Evolutionary conservation across 139 green algal genomes (phyloP).

Genomic region (Coccomyxa sp.): DNA sequence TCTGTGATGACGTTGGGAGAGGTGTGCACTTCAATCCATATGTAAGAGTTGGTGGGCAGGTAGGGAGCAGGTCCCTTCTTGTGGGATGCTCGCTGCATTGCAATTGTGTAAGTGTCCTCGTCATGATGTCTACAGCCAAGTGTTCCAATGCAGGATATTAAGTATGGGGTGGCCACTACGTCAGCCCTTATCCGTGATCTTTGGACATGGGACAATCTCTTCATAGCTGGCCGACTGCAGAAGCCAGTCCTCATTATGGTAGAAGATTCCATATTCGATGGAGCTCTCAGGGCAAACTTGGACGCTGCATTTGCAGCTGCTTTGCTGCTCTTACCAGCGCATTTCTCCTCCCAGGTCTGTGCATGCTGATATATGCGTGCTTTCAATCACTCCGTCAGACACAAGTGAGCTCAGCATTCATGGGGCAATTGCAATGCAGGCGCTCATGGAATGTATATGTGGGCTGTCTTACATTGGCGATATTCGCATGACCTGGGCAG

Average conservation of each 20-base stretch:
- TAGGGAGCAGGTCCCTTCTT: no score
- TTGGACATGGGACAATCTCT: conserved; percentile 66
- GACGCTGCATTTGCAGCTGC: conserved; percentile 49
- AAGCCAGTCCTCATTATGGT: conserved; percentile 69
- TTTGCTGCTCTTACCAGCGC: conserved; percentile 66
- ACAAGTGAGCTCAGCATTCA: background rate
- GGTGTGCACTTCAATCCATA: conserved; percentile 82
- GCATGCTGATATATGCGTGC: background rate
- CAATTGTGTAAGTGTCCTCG: background rate
- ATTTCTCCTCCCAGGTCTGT: conserved; percentile 48
- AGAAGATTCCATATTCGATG: conserved; percentile 6
- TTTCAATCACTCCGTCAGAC: background rate
- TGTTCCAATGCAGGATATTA: conserved; percentile 51
- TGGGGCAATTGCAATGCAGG: conserved; percentile 22
- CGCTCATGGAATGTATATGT: conserved; percentile 63
- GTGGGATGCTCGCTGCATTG: no score
- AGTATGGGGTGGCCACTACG: conserved; percentile 79
- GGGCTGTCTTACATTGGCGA: conserved; percentile 83
- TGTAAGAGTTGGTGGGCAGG: background rate
- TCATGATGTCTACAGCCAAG: background rate
- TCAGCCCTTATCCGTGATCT: conserved; percentile 57
- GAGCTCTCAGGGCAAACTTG: conserved; percentile 48
- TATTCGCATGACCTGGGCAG: conserved; percentile 74
- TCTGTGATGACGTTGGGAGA: conserved; percentile 56
- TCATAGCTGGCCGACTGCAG: conserved; percentile 75